Evolutionary conservation across 1,284 basidiomycete genomes (phyloP).

Genomic region (Leccinum angustisporum): DNA sequence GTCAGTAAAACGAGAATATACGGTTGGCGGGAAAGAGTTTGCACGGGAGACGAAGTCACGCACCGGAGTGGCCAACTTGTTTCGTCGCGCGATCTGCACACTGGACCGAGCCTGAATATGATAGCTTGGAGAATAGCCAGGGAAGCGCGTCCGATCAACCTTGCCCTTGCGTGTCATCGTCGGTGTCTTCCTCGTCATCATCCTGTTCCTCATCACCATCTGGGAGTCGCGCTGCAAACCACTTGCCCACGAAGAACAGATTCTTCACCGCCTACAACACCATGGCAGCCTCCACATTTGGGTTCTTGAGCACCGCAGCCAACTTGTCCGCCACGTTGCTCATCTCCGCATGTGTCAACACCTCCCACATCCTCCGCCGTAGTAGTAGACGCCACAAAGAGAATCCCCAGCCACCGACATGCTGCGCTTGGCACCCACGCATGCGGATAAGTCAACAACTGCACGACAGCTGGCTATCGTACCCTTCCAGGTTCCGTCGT

Average conservation of each 20-base stretch:
- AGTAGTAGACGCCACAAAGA: constrained; percentile 51
- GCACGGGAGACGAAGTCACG: background rate
- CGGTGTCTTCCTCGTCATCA: constrained; percentile 19
- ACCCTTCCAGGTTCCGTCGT: constrained; percentile 37
- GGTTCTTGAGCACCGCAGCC: constrained; percentile 80
- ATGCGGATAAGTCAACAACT: constrained; percentile 86
- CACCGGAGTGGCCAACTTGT: constrained; percentile 48
- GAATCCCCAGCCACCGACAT: constrained; percentile 72
- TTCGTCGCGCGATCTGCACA: constrained; percentile 67
- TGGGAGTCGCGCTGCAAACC: constrained; percentile 50
- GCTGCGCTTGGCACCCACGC: constrained; percentile 90
- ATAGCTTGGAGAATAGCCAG: constrained; percentile 94
- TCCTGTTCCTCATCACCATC: constrained; percentile 19
- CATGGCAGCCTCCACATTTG: constrained; percentile 74
- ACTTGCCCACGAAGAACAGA: constrained; percentile 87
- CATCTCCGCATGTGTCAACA: constrained; percentile 54
- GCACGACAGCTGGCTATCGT: constrained; percentile 64
- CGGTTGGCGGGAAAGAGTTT: constrained; percentile 10
- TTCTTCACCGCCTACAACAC: constrained; percentile 93
- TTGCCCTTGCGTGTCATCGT: constrained; percentile 11
- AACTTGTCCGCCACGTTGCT: constrained; percentile 76
- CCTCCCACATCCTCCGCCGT: constrained; percentile 7
- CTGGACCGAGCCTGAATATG: constrained; percentile 75
- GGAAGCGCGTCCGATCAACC: constrained; percentile 64
- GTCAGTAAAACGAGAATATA: constrained; percentile 9